Conservation (phyloP, 495 filamentous ascomycete genomes). For the Opeltia flavorubescens region DNA sequence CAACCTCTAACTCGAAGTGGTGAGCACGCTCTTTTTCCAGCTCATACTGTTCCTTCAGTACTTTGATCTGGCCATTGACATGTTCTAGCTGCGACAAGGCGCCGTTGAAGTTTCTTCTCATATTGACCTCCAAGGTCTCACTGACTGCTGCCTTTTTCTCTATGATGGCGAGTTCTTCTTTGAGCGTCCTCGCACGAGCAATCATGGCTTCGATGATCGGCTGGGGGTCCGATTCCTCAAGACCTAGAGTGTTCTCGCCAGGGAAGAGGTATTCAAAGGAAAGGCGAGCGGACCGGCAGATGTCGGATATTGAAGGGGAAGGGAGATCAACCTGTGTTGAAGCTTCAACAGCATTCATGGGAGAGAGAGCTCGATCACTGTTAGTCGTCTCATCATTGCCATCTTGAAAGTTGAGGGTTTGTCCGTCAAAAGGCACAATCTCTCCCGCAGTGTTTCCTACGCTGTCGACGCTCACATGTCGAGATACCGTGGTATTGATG, state of each 20-base stretch:
- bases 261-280: constrained; percentile 53
- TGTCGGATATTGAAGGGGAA: constrained; percentile 2
- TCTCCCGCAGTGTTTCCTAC: no score
- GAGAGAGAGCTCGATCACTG: neutral
- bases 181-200: constrained; percentile 3
- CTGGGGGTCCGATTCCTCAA: constrained; percentile 12
- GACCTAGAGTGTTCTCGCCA: constrained; percentile 39
- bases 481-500: neutral
- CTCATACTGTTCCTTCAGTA: constrained; percentile 1
- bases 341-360: constrained; percentile 6
- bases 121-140: constrained; percentile 7
- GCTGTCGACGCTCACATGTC: no score
- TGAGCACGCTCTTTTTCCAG: neutral
- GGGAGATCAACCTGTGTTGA: constrained; percentile 10
- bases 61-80: constrained; percentile 24
- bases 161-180: neutral
- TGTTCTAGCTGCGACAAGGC: constrained; percentile 20
- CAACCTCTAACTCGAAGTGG: neutral
- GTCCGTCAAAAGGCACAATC: no score
- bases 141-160: constrained; percentile 3
- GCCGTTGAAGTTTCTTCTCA: constrained; percentile 31
- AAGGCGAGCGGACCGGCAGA: constrained; percentile 51
- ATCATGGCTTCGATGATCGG: constrained; percentile 13
- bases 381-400: neutral
- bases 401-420: no score